Base-by-base conservation (phyloP, 164 flowering plant species). In the Berberis vulgaris region DNA sequence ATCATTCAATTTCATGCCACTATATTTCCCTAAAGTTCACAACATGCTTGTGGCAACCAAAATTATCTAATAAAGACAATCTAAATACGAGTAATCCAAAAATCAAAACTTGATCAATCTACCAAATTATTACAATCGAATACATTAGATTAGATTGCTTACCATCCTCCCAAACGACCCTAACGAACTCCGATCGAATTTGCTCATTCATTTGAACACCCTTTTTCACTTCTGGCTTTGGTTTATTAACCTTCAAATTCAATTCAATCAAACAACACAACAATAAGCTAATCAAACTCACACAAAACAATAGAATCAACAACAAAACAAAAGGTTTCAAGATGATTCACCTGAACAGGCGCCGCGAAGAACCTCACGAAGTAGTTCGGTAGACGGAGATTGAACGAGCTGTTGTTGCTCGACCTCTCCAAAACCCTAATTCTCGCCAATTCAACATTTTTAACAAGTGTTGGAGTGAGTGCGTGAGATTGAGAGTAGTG, bases 141-240 rank as follows among this genome's bases (percentile, higher is more conserved):
- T 47, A 11, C 50, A 47, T 47, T 47, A 6, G 10, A 47, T 11
- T 11, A 47, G 10, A 47, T 47, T 47, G 47, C 1, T 43, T 70
- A 90, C 97, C 97, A 62, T 85, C 83, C 39, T 80, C 92, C 1
- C 56, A 58, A 57, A 90, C 90, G 41, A 90, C 85, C 77, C 97
- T 73, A 46, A 90, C 69, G 69, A 57, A 26, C 1, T 70, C 67
- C 2, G 86, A 74, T 0, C 54, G 78, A 54, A 90, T 90, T 57
- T 84, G 64, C 1, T 77, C 73, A 72, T 90, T 90, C 50, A 84
- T 8, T n/a, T 79, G 76, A 4, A 78, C 74, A 5, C 75, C 87
- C 41, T 43, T 40, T 69, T 75, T 73, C 61, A 66, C 80, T 70
- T 79, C 83, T 60, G 74, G 57, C 71, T 81, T 82, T 52, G 8